phyloP scores from a whole-genome alignment of 257 asterid species.

The Asclepias syriaca region DNA sequence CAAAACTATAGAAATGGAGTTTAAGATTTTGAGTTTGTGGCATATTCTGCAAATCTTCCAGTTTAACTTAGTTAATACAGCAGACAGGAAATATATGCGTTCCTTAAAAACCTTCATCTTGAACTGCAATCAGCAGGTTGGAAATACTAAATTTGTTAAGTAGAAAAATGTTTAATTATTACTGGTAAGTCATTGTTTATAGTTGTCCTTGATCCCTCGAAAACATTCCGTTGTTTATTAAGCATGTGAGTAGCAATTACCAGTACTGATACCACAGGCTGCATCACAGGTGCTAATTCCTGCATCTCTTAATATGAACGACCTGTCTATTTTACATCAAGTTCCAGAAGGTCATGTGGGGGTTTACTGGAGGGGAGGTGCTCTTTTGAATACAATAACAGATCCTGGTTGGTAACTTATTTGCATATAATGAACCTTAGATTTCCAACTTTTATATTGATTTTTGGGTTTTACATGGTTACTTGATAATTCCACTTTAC shows the following conservation, averaged over 20 bases:
- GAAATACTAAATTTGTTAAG: background rate
- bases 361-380: slow-evolving; percentile 99
- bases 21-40: background rate
- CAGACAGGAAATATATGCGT: background rate
- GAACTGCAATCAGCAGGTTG: background rate
- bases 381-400: slow-evolving; percentile 72
- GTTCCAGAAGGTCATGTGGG: slow-evolving; percentile 99
- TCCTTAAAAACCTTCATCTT: background rate
- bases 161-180: background rate
- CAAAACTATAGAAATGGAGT: background rate
- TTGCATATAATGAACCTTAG: slow-evolving; percentile 1
- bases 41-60: background rate
- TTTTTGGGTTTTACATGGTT: slow-evolving; percentile 13
- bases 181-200: background rate
- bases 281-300: slow-evolving; percentile 51
- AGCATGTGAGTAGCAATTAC: background rate
- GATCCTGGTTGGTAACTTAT: slow-evolving; percentile 57
- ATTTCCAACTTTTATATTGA: background rate
- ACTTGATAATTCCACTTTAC: slow-evolving; percentile 12
- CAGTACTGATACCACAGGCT: slow-evolving; percentile 17
- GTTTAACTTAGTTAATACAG: background rate
- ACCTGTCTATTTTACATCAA: slow-evolving; percentile 77
- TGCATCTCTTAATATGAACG: slow-evolving; percentile 41
- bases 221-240: background rate
- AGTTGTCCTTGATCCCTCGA: background rate